Conservation (phyloP, 768 basidiomycete genomes). For the Agrocybe chaxingu region DNA sequence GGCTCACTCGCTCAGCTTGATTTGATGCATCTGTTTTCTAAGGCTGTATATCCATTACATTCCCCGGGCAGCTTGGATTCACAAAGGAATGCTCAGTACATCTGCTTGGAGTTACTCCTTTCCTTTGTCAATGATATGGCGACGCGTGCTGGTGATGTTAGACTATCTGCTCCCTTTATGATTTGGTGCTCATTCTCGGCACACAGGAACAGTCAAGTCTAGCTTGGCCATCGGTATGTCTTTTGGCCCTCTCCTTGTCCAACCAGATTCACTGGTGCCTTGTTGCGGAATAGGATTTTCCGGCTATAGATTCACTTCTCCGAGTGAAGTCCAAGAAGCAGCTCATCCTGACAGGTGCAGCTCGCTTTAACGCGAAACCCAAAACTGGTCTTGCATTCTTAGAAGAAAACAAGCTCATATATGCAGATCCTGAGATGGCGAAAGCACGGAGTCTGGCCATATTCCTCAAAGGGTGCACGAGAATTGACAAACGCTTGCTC, state of each 20-base stretch:
- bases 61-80: constrained; percentile 54
- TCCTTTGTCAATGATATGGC: constrained; percentile 90
- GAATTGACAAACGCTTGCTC: constrained; percentile 88
- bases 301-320: constrained; percentile 53
- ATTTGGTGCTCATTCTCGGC: constrained; percentile 10
- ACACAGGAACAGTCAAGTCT: constrained; percentile 31
- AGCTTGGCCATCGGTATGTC: constrained; percentile 62
- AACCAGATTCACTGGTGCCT: neutral
- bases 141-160: constrained; percentile 47
- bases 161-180: constrained; percentile 17
- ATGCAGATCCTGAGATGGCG: constrained; percentile 55
- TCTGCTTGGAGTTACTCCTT: constrained; percentile 86
- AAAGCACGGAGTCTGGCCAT: constrained; percentile 70
- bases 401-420: constrained; percentile 90
- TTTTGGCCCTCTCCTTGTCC: neutral
- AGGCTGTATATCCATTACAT: constrained; percentile 81
- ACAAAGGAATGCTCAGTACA: constrained; percentile 76
- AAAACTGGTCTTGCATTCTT: constrained; percentile 88
- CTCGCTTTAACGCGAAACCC: constrained; percentile 90
- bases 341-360: constrained; percentile 76
- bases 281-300: constrained; percentile 42
- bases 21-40: constrained; percentile 8
- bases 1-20: neutral
- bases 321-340: constrained; percentile 83
- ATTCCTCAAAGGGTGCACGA: constrained; percentile 81